Base-by-base conservation (phyloP, 495 filamentous ascomycete genomes). In the Hypoxylon crocopeplum region DNA sequence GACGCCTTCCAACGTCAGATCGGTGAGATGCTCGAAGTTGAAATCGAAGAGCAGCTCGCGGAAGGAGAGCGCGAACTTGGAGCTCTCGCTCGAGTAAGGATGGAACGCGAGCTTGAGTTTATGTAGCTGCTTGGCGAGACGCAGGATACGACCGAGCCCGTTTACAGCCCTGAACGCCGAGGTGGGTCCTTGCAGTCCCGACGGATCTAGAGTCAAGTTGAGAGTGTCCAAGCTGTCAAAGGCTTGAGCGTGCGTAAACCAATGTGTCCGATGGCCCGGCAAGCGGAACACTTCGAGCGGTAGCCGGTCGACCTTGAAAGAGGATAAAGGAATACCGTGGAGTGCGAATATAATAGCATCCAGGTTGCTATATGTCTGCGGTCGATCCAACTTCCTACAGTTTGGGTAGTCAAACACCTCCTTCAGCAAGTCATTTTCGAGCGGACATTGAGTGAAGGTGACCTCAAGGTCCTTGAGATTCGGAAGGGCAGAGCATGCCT, bases 61-160 rank as follows among this genome's bases (percentile, higher is more conserved):
- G 62, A 79, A 76, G 12, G 68, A 73, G 13, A 80, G 59, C 5
- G 50, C 59, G 55, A 78, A 77, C 30, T 79, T 79, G 19, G 73
- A 74, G 17, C 45, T 44, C 13, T 76, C 71, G 44, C 70, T 67
- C 27, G 73, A 65, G 64, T 74, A 74, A 1, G 67, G 68, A 56
- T 76, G 77, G 57, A 79, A 79, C n/a, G 71, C 74, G 5, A 80
- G 70, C 19, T 66, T 69, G 13, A 80, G 64, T 45, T 73, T 70
- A 0, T 59, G 70, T 7, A 80, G 33, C 30, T 70, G 69, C 39
- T 45, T 69, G 17, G 67, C 66, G 34, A 75, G 70, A 38, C 73
- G 75, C n/a, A 80, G 62, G 13, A 78, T 72, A 46, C 71, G 72
- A 38, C 75, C 77, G 20, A 79, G 70, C 7, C 75, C 75, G 56